A percentile compares a stretch with the other conserved stretches of the same genome.
These are phyloP conservation scores for Penicillium sp. DNA, from an alignment of 2,329 filamentous ascomycete species.

Conservation along the genomic window DNA sequence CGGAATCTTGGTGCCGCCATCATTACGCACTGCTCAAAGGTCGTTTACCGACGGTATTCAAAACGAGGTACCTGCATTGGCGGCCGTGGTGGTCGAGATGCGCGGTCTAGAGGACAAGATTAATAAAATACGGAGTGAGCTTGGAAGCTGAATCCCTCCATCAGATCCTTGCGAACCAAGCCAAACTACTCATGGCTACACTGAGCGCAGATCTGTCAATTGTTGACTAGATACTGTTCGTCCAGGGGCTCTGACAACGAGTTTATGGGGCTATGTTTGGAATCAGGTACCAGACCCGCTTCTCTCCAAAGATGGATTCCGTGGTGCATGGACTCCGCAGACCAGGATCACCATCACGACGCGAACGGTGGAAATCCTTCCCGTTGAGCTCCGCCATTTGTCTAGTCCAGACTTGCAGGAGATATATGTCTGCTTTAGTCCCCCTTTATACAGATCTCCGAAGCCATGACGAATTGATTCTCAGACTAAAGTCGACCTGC, in stretches of 20 bases:
- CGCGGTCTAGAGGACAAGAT: slow-evolving; percentile 42
- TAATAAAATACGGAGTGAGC: slow-evolving; percentile 25
- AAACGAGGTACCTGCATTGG: slow-evolving; percentile 36
- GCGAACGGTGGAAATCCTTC: not conserved
- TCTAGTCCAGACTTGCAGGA: not conserved
- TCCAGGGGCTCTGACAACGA: not conserved
- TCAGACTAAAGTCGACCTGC: not conserved
- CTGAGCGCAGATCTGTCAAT: not conserved
- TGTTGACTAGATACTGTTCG: not conserved
- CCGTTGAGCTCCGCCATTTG: not conserved
- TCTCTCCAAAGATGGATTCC: not conserved
- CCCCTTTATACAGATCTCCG: not conserved
- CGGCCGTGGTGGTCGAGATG: slow-evolving; percentile 42
- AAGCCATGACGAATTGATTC: not conserved
- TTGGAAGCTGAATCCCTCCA: slow-evolving; percentile 10
- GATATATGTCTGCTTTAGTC: not conserved
- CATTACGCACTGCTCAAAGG: slow-evolving; percentile 46
- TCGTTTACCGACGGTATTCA: slow-evolving; percentile 45
- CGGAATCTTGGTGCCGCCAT: slow-evolving; percentile 48
- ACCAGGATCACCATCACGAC: not conserved
- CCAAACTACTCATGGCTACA: not conserved
- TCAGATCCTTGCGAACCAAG: not conserved
- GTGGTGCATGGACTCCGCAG: not conserved
- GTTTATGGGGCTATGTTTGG: not conserved
- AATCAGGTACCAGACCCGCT: not conserved